Evolutionary conservation across 164 flowering plant species (phyloP), one percentile per base, ranked within the genome.

Genomic region (Stephania japonica): DNA sequence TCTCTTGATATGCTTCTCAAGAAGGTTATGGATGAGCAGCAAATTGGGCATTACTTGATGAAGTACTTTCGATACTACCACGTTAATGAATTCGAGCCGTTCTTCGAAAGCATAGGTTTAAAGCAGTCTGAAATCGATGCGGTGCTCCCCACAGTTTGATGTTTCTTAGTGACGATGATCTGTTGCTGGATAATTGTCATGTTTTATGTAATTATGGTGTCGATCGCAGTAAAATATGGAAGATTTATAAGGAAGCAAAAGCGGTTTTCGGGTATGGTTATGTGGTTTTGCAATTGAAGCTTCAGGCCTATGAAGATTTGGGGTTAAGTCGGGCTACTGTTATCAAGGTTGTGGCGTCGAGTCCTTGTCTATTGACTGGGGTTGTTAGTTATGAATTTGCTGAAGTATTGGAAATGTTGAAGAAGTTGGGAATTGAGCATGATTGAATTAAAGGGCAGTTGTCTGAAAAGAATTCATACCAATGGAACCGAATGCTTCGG

Each of bases 51-150:
- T n/a, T 76, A 86, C 1, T 25, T 90, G 19, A 66, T 82, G 0
- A 85, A 61, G 68, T 86, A 73, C 65, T 75, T 90, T 32, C 72
- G 87, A 0, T 91, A 83, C 75, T 66, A 87, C 72, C 95, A 91
- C 19, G 86, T 90, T 43, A 88, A 90, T 70, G 90, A 88, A 75
- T 88, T 84, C 65, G 90, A 90, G 53, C 89, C 94, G 0, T 90
- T 89, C 66, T 83, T 89, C 23, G 92, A 90, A 81, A 90, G 91
- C 63, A 72, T 90, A 75, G 92, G 92, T 63, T 80, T 89, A 80
- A 49, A n/a, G 23, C 88, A 84, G 1, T 76, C 77, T 21, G 88
- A 87, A 66, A 12, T 80, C 6, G 23, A 76, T 0, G 21, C 80
- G 1, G 50, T 84, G 66, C 87, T 89, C 95, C 92, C 0, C 80